Evolutionary conservation across 768 basidiomycete species (phyloP).

Genomic region (Lepiota brunneoincarnata): DNA sequence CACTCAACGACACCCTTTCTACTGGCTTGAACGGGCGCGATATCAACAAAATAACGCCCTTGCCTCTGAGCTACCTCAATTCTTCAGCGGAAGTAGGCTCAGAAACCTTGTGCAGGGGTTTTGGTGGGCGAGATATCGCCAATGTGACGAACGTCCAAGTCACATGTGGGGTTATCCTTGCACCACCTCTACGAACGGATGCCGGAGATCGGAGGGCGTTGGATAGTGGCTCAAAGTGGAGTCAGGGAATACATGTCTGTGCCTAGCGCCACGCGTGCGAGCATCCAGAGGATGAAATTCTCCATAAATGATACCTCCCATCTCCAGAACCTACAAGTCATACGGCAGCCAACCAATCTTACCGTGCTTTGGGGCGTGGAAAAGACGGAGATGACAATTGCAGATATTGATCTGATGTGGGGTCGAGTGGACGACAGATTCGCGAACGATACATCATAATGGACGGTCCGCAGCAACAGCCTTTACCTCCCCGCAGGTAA

Average conservation of each 20-base stretch:
- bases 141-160: constrained; percentile 21
- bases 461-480: not conserved
- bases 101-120: constrained; percentile 15
- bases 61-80: constrained; percentile 8
- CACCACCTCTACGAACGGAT: constrained; percentile 19
- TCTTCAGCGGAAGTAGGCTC: not conserved
- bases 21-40: too few species aligned
- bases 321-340: not conserved
- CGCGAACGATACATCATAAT: not conserved
- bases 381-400: not conserved
- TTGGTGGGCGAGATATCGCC: constrained; percentile 16
- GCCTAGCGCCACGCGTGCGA: constrained; percentile 14
- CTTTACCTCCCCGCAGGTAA: not conserved
- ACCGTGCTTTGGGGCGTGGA: not conserved
- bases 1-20: not conserved
- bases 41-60: not conserved
- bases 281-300: not conserved
- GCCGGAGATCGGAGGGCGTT: constrained; percentile 16
- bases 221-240: constrained; percentile 16
- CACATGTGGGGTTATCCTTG: constrained; percentile 16
- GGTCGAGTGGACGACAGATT: not conserved
- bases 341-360: not conserved
- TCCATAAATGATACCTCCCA: not conserved
- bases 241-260: constrained; percentile 17
- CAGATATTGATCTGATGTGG: not conserved